phyloP scores from a whole-genome alignment of 2,329 filamentous ascomycete species.

The Trichoderma hamatum region DNA sequence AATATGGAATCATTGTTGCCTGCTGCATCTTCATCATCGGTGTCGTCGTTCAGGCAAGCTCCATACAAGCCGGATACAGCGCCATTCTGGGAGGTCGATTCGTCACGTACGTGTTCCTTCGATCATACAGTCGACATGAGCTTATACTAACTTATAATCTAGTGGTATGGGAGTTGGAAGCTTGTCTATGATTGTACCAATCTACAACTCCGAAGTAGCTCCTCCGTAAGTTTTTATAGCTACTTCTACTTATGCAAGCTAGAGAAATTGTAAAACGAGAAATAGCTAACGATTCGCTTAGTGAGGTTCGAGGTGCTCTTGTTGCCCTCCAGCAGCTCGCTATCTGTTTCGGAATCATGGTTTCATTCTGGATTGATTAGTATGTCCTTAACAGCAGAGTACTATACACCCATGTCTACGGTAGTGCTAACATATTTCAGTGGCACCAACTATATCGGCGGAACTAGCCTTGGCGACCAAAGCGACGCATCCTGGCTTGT shows the following conservation, averaged over 20 bases:
- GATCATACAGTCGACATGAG: background rate
- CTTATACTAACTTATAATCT: background rate
- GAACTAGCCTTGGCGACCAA: constrained; percentile 50
- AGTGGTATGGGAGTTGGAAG: constrained; percentile 69
- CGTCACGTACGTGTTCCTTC: constrained; percentile 54
- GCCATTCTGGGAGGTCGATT: constrained; percentile 72
- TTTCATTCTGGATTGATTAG: constrained; percentile 66
- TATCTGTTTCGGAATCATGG: constrained; percentile 66
- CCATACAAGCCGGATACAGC: constrained; percentile 54
- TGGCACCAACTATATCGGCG: constrained; percentile 69
- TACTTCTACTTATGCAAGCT: background rate
- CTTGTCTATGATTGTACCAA: constrained; percentile 67
- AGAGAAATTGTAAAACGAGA: background rate
- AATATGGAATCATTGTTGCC: constrained; percentile 69
- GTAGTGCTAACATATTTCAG: background rate
- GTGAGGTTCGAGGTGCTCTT: constrained; percentile 44
- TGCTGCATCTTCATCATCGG: constrained; percentile 70
- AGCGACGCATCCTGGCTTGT: constrained; percentile 72
- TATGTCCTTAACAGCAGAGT: background rate
- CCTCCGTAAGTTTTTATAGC: constrained; percentile 38
- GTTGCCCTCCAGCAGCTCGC: constrained; percentile 55
- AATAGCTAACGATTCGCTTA: background rate
- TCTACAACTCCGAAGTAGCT: constrained; percentile 53
- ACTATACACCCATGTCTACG: background rate
- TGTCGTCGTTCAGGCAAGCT: constrained; percentile 68